Percentiles rank a stretch among this genome's conserved stretches.
Conservation (phyloP, 2,329 filamentous ascomycete genomes). For the Neurospora sp. region DNA sequence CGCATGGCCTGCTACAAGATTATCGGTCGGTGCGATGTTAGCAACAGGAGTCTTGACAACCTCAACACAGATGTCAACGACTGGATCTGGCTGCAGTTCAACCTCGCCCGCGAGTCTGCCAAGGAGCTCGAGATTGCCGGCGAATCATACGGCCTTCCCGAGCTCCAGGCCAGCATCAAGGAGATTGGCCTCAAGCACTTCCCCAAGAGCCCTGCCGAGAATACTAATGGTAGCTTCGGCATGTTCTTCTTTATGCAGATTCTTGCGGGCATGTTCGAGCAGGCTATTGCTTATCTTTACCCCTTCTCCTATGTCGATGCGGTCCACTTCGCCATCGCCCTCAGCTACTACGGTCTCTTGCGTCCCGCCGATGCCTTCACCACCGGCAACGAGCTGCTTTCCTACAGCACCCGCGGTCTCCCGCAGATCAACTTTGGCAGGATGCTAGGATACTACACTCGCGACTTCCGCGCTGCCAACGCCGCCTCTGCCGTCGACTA, state of each 20-base stretch:
- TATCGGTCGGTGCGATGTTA: slow-evolving; percentile 67
- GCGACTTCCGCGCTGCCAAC: slow-evolving; percentile 86
- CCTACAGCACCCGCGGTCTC: slow-evolving; percentile 55
- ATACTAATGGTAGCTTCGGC: slow-evolving; percentile 63
- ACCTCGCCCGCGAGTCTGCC: slow-evolving; percentile 56
- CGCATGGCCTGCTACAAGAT: slow-evolving; percentile 97
- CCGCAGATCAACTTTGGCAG: slow-evolving; percentile 90
- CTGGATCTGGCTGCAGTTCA: slow-evolving; percentile 65
- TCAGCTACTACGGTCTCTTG: slow-evolving; percentile 82
- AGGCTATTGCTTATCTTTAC: slow-evolving; percentile 85
- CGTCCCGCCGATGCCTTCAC: slow-evolving; percentile 74
- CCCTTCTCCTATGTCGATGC: slow-evolving; percentile 86
- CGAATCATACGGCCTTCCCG: slow-evolving; percentile 53
- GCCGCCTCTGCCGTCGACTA: slow-evolving; percentile 90
- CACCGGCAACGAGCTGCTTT: slow-evolving; percentile 60
- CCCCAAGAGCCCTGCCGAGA: slow-evolving; percentile 67
- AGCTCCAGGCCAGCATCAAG: slow-evolving; percentile 68
- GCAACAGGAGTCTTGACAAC: slow-evolving; percentile 52
- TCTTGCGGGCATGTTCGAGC: slow-evolving; percentile 85
- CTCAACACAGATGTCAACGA: slow-evolving; percentile 57
- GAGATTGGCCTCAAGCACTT: slow-evolving; percentile 92
- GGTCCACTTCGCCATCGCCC: slow-evolving; percentile 84
- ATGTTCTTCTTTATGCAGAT: slow-evolving; percentile 92
- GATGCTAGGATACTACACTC: slow-evolving; percentile 90
- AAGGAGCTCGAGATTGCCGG: slow-evolving; percentile 53